These are phyloP conservation scores for Diospyros kaki DNA, from an alignment of 148 eudicot genomes.

Conservation along the genomic window DNA sequence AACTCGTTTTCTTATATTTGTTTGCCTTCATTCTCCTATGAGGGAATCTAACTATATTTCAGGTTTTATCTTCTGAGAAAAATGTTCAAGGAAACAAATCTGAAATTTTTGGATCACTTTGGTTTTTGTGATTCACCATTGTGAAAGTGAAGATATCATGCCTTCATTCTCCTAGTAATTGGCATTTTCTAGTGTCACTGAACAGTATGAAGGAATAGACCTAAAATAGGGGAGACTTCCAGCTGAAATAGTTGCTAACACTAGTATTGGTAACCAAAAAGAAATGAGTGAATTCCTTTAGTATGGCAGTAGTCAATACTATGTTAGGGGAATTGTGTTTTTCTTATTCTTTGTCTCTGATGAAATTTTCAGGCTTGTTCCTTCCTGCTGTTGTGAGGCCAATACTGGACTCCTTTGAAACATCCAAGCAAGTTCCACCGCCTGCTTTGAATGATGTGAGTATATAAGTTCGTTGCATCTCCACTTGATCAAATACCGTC, in stretches of 20 bases:
- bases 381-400: slow-evolving; percentile 99
- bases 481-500: background rate
- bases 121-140: too few species aligned
- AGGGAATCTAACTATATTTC: too few species aligned
- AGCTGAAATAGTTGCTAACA: background rate
- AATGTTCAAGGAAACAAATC: too few species aligned
- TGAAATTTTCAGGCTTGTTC: slow-evolving; percentile 67
- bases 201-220: too few species aligned
- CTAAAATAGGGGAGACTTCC: too few species aligned
- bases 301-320: background rate
- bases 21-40: too few species aligned
- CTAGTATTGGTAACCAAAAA: background rate
- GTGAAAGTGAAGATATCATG: too few species aligned
- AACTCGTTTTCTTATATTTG: too few species aligned
- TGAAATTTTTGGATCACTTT: too few species aligned
- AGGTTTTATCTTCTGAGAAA: too few species aligned
- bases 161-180: too few species aligned
- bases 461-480: slow-evolving; percentile 8
- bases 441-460: slow-evolving; percentile 85
- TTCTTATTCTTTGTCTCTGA: slow-evolving; percentile 8
- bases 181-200: too few species aligned
- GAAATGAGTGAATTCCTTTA: background rate
- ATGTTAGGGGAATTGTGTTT: background rate
- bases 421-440: slow-evolving; percentile 70
- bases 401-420: slow-evolving; percentile 70